Conservation (phyloP, 768 basidiomycete species). For the Rhodotorula graminis region DNA sequence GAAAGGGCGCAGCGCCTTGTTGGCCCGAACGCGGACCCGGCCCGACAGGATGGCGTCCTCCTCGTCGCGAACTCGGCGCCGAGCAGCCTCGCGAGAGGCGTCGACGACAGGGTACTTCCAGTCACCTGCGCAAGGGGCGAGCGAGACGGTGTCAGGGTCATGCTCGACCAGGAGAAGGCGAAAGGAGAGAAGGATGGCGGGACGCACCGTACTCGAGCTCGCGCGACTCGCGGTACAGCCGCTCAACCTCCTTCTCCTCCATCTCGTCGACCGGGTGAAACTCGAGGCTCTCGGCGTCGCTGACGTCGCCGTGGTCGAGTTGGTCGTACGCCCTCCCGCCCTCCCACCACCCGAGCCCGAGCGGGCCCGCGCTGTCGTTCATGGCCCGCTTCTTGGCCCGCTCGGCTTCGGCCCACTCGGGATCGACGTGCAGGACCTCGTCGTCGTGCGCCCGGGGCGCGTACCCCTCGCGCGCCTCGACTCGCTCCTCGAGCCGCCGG, state of each 20-base stretch:
- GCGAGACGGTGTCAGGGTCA: too few relatives aligned
- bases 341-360: conserved; percentile 51
- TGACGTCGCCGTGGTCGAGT: conserved; percentile 15
- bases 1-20: conserved; percentile 54
- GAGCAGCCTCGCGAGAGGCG: conserved; percentile 50
- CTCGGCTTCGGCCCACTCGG: conserved; percentile 26
- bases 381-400: conserved; percentile 14
- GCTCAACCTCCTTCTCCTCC: conserved; percentile 63
- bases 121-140: conserved; percentile 28
- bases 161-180: too few relatives aligned
- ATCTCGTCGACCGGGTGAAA: conserved; percentile 65
- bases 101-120: conserved; percentile 43
- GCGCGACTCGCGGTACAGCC: conserved; percentile 68
- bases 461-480: conserved; percentile 58
- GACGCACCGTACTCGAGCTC: conserved; percentile 80
- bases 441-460: conserved; percentile 67
- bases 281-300: conserved; percentile 55
- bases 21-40: conserved; percentile 48
- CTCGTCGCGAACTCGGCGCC: conserved; percentile 67
- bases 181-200: neutral
- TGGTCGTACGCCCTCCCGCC: conserved; percentile 46
- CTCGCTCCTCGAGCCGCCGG: conserved; percentile 44
- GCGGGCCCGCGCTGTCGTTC: conserved; percentile 47
- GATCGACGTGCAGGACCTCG: conserved; percentile 56
- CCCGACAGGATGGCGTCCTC: conserved; percentile 68